phyloP scores from a whole-genome alignment of 2,329 filamentous ascomycete genomes.

The Mycosphaerelloides madeirae region DNA sequence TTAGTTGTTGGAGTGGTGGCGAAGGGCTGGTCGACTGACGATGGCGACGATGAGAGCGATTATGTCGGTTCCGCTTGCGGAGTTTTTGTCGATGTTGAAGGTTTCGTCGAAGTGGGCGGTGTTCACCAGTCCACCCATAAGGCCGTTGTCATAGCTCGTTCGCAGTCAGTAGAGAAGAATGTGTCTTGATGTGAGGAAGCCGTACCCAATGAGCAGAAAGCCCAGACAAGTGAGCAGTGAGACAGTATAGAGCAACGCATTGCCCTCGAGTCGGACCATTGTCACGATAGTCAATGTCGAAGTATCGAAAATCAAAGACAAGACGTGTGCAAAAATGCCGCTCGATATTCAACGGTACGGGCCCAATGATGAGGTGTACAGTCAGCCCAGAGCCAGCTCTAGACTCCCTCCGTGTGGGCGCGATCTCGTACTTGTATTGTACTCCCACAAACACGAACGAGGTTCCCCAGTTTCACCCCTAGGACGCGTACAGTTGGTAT shows the following conservation, averaged over 20 bases:
- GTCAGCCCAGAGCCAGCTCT: too few relatives aligned
- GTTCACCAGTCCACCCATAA: constrained; percentile 35
- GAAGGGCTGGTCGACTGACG: constrained; percentile 2
- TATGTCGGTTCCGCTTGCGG: constrained; percentile 32
- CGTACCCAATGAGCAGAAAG: constrained; percentile 47
- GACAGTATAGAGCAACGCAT: constrained; percentile 40
- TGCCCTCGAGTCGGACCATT: constrained; percentile 30
- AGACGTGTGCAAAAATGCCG: too few relatives aligned
- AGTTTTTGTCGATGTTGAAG: constrained; percentile 38
- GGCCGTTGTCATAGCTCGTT: constrained; percentile 10
- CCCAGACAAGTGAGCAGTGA: constrained; percentile 44
- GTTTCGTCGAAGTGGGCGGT: constrained; percentile 38
- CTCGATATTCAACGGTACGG: too few relatives aligned
- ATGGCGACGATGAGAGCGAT: constrained; percentile 47
- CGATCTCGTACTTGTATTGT: too few relatives aligned
- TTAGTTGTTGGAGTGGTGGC: not conserved
- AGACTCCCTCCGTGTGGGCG: too few relatives aligned
- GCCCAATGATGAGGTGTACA: too few relatives aligned
- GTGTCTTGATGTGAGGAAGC: constrained; percentile 19
- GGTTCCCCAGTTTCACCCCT: not conserved
- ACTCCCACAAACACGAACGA: too few relatives aligned
- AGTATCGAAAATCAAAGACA: too few relatives aligned
- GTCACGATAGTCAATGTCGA: not conserved
- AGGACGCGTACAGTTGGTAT: not conserved
- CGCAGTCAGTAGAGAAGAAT: not conserved